Conservation (phyloP, 108 stramenopile genomes). For the Fistulifera pelliculosa region DNA sequence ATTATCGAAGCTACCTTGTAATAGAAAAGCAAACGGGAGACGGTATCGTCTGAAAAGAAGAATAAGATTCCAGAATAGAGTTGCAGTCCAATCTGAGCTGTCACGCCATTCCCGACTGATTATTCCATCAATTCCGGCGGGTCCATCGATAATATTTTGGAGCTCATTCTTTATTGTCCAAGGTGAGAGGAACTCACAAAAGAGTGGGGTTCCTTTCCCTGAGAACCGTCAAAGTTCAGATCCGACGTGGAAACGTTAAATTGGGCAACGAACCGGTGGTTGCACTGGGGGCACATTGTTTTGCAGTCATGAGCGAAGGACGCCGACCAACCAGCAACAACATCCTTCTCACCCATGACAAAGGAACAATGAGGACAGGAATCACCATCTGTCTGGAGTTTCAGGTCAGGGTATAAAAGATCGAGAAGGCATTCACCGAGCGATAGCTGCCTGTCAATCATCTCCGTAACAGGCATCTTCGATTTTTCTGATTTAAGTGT, state of each 20-base stretch:
- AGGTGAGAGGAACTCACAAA: constrained; percentile 79
- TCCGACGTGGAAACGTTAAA: constrained; percentile 57
- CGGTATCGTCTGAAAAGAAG: constrained; percentile 58
- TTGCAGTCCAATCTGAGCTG: constrained; percentile 54
- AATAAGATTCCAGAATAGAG: constrained; percentile 84
- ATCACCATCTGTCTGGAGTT: constrained; percentile 60
- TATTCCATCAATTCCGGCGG: constrained; percentile 40
- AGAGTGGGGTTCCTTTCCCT: constrained; percentile 67
- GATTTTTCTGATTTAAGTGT: neutral
- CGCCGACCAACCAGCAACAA: constrained; percentile 63
- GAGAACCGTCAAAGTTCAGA: constrained; percentile 63
- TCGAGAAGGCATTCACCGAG: constrained; percentile 72
- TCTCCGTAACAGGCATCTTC: constrained; percentile 17
- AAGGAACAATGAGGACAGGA: constrained; percentile 67
- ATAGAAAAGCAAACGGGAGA: constrained; percentile 72
- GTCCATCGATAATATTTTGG: constrained; percentile 34
- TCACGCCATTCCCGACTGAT: constrained; percentile 62
- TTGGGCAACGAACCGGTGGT: constrained; percentile 67
- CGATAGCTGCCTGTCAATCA: constrained; percentile 47
- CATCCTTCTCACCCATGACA: constrained; percentile 39
- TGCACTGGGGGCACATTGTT: constrained; percentile 66
- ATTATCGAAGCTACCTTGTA: constrained; percentile 64
- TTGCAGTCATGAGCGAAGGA: constrained; percentile 62
- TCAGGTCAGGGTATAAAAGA: constrained; percentile 60
- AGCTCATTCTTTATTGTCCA: constrained; percentile 80